A percentile compares a stretch with the other conserved stretches of the same genome.
Evolutionary conservation across 768 basidiomycete genomes (phyloP).

Genomic region (Agrocybe praecox): DNA sequence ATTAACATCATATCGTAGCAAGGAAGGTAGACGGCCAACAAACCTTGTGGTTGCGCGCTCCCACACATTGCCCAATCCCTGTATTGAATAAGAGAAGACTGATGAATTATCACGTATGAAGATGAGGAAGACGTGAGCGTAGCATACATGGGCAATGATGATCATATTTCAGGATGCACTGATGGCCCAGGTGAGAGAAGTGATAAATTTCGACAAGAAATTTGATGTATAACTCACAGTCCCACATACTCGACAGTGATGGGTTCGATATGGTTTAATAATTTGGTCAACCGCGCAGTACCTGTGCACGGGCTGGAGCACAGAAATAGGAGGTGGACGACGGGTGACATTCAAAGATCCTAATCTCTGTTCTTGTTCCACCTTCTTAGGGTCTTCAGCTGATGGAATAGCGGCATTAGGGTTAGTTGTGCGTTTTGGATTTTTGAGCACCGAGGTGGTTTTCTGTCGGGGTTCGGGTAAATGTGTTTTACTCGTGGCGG

Average conservation of each 20-base stretch:
- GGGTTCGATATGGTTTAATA: slow-evolving; percentile 73
- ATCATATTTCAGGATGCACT: slow-evolving; percentile 86
- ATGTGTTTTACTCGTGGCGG: background rate
- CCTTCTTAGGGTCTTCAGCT: background rate
- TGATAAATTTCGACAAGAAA: background rate
- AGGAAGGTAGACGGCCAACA: background rate
- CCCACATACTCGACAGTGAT: slow-evolving; percentile 85
- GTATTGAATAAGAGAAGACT: slow-evolving; percentile 12
- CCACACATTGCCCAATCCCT: slow-evolving; percentile 96
- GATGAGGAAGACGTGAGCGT: background rate
- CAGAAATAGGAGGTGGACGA: slow-evolving; percentile 36
- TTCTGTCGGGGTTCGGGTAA: slow-evolving; percentile 2
- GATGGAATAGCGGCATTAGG: background rate
- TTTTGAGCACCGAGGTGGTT: background rate
- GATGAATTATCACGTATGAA: background rate
- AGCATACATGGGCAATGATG: slow-evolving; percentile 88
- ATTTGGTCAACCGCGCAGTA: slow-evolving; percentile 68
- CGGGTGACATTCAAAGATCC: slow-evolving; percentile 27
- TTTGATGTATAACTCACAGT: slow-evolving; percentile 51
- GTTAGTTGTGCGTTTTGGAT: background rate
- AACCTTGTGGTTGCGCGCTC: slow-evolving; percentile 89
- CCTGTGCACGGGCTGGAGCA: slow-evolving; percentile 63
- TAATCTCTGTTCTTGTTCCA: slow-evolving; percentile 5
- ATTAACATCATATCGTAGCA: background rate
- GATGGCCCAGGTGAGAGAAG: background rate